Percentiles rank a stretch among this genome's conserved stretches.
phyloP scores from a whole-genome alignment of 768 basidiomycete species.

The Xerocomus spinulosus region DNA sequence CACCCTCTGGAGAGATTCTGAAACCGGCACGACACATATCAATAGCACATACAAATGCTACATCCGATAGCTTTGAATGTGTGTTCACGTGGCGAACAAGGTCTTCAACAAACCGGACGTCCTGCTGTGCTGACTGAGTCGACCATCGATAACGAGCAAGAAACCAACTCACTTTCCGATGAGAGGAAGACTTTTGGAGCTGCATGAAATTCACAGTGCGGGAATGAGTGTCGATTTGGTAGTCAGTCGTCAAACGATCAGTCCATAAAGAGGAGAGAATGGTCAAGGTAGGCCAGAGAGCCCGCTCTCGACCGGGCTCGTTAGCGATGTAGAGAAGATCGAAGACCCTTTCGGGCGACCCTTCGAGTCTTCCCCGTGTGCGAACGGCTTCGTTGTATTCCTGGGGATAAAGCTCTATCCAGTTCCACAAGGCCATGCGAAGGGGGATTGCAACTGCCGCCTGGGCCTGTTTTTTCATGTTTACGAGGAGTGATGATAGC shows the following conservation, averaged over 20 bases:
- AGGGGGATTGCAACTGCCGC: conserved; percentile 67
- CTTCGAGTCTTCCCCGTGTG: conserved; percentile 63
- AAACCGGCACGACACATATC: conserved; percentile 71
- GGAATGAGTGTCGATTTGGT: conserved; percentile 37
- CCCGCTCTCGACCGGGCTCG: conserved; percentile 42
- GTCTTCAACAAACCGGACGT: conserved; percentile 56
- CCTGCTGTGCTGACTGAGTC: conserved; percentile 27
- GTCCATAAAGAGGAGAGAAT: conserved; percentile 70
- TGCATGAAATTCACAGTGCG: conserved; percentile 29
- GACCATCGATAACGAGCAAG: neutral
- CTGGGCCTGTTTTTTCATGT: conserved; percentile 73
- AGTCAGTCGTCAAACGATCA: conserved; percentile 63
- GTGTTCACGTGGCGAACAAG: conserved; percentile 54
- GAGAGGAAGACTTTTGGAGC: conserved; percentile 27
- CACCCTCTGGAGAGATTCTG: conserved; percentile 51
- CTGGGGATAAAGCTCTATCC: conserved; percentile 73
- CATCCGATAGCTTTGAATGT: conserved; percentile 56
- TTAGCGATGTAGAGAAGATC: conserved; percentile 63
- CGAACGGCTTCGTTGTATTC: conserved; percentile 75
- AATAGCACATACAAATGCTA: conserved; percentile 66
- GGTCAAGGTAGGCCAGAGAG: conserved; percentile 77
- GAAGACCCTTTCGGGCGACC: conserved; percentile 81
- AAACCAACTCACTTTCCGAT: conserved; percentile 25
- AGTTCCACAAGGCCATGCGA: conserved; percentile 82
- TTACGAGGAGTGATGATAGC: conserved; percentile 74